Evolutionary conservation across 495 filamentous ascomycete species (phyloP).

Genomic region (Trichoderma erinaceum): DNA sequence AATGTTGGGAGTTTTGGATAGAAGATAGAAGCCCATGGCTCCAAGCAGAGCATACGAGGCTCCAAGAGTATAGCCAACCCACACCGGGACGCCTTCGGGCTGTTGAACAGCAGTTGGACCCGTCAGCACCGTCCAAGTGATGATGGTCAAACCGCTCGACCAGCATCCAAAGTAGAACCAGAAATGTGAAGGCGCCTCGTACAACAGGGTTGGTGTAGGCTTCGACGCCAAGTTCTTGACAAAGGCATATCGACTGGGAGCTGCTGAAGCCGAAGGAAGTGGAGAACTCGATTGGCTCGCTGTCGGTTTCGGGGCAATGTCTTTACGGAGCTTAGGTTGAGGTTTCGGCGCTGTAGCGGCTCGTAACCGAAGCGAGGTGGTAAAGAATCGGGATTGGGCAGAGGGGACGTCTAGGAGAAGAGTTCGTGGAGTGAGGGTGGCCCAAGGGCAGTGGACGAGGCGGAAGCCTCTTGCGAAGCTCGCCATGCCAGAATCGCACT

Average conservation of each 20-base stretch:
- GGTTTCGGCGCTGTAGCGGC: not conserved
- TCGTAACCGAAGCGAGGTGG: not conserved
- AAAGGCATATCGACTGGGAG: slow-evolving; percentile 27
- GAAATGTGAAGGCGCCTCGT: slow-evolving; percentile 55
- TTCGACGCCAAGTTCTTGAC: slow-evolving; percentile 39
- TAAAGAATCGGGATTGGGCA: slow-evolving; percentile 7
- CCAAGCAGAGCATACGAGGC: slow-evolving; percentile 40
- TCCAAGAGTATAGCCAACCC: slow-evolving; percentile 41
- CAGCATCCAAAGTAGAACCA: slow-evolving; percentile 51
- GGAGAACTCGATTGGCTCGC: slow-evolving; percentile 5
- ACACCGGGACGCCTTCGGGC: slow-evolving; percentile 35
- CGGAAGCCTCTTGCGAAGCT: slow-evolving; percentile 11
- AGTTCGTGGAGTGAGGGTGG: slow-evolving; percentile 8
- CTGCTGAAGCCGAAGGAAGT: slow-evolving; percentile 5
- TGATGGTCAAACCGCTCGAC: slow-evolving; percentile 1
- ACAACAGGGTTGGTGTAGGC: slow-evolving; percentile 45
- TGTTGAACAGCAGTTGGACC: slow-evolving; percentile 45
- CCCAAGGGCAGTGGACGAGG: not conserved
- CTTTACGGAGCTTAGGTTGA: not conserved
- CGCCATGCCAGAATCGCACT: not conserved
- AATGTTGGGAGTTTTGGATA: slow-evolving; percentile 35
- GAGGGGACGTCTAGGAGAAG: not conserved
- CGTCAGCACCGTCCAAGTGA: slow-evolving; percentile 25
- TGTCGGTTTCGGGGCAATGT: slow-evolving; percentile 8
- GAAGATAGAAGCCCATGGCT: slow-evolving; percentile 40